These are phyloP conservation scores for Acacia confusa DNA, from an alignment of 306 rosid genomes.

Conservation along the genomic window DNA sequence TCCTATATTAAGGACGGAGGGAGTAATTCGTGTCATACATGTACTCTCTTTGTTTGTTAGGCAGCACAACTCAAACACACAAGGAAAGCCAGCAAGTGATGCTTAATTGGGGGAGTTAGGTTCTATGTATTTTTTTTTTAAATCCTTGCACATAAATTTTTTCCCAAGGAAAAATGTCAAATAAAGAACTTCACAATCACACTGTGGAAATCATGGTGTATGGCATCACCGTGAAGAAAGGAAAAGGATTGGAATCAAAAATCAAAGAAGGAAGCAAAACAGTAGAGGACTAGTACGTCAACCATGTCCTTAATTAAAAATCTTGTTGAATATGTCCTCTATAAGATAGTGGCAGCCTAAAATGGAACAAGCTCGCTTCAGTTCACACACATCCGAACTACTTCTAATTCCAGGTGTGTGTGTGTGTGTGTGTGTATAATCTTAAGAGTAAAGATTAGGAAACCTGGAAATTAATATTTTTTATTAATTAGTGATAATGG, in stretches of 20 bases:
- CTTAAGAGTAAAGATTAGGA: background rate
- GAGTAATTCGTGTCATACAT: background rate
- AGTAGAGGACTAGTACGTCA: background rate
- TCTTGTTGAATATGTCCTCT: background rate
- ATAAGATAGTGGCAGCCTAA: background rate
- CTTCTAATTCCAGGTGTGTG: background rate
- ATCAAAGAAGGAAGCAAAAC: background rate
- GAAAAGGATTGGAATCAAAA: background rate
- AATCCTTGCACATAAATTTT: too few relatives aligned
- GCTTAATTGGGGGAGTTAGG: background rate
- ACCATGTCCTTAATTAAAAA: background rate
- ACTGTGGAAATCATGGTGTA: background rate
- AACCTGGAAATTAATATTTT: too few relatives aligned
- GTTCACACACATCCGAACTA: background rate
- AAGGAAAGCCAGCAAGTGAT: background rate
- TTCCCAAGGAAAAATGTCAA: background rate
- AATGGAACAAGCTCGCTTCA: background rate
- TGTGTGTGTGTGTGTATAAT: too few relatives aligned
- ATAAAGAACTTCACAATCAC: background rate
- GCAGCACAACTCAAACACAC: background rate
- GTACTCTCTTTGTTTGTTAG: background rate
- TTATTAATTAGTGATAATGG: background rate
- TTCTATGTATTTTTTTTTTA: background rate
- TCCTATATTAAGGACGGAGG: too few relatives aligned
- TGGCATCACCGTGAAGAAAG: background rate